A percentile compares a stretch with the other conserved stretches of the same genome.
Conservation (phyloP, 164 flowering plant genomes). For the Pachysandra terminalis region DNA sequence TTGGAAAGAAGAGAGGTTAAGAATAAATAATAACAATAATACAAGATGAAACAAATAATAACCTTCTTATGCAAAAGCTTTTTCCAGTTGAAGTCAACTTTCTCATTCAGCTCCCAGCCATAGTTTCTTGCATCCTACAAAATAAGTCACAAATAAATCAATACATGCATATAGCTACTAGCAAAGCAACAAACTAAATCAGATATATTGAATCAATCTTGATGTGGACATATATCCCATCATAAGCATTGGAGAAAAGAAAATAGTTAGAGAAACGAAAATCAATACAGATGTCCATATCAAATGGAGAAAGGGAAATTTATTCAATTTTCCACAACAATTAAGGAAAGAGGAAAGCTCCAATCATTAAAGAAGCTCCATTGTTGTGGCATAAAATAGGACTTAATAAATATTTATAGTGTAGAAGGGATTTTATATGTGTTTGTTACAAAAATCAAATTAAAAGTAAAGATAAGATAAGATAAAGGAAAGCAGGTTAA, state of each 20-base stretch:
- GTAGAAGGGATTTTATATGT: too few species aligned
- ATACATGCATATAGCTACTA: background rate
- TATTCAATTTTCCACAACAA: background rate
- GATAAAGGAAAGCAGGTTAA: too few species aligned
- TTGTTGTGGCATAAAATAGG: background rate
- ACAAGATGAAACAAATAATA: background rate
- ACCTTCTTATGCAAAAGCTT: constrained; percentile 91
- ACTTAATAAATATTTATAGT: too few species aligned
- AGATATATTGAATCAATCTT: background rate
- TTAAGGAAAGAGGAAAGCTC: background rate
- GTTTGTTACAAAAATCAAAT: too few species aligned
- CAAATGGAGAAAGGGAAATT: too few species aligned
- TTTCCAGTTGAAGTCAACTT: constrained; percentile 79
- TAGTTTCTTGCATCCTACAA: constrained; percentile 83
- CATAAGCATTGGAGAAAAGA: background rate
- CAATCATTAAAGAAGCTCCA: background rate
- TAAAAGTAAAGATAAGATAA: too few species aligned
- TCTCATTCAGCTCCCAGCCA: constrained; percentile 90
- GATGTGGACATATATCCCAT: background rate
- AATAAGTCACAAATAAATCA: background rate
- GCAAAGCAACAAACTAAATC: constrained; percentile 2
- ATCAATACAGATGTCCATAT: too few species aligned
- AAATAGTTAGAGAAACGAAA: background rate
- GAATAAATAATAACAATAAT: background rate
- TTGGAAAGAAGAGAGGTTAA: too few species aligned